Base-by-base conservation (phyloP, 108 stramenopile genomes). In the Skeletonema menzelii region DNA sequence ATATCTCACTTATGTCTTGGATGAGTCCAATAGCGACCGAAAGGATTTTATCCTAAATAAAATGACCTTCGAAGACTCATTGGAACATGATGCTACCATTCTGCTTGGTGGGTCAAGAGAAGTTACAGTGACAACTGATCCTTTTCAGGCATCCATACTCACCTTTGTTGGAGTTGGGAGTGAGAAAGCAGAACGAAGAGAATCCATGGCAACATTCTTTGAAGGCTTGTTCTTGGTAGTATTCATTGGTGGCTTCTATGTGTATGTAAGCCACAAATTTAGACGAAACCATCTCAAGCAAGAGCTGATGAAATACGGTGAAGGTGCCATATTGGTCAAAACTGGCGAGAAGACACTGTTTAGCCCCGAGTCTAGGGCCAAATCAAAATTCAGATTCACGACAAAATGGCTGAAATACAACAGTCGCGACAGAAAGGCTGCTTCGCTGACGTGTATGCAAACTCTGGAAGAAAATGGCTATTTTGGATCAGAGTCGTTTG, bases 391-490 rank as follows among this genome's bases (percentile, higher is more conserved):
- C 22, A 15, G n/a, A 1, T 19, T 5, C 26, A 28, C 20, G 40
- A 27, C 27, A 3, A 60, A 24, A 61, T 60, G 58, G 35, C 44
- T 59, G 0, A 60, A 60, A 8, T 59, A 58, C 19, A 27, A 59
- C 19, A 27, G 49, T 26, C 24, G 35, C 5, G 46, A 20, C 8
- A 4, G 17, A 31, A 35, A 38, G 2, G 56, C 26, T 57, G 19
- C 27, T 7, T 75, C 65, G 17, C 65, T 46, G 0, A 34, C 55
- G 2, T 59, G 59, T 3, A 59, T 66, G 27, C 44, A 75, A 34
- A 60, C 59, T 62, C 65, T 67, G 24, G 73, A 65, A 34, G 73
- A 65, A 17, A 65, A 75, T 67, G 73, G 73, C 22, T 75, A 59
- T 59, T 75, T 75, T 38, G 65, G 66, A 37, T 32, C 57, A 15